Evolutionary conservation across 345 rosid genomes (phyloP), one percentile per base, ranked within the genome.

Genomic region (Eutrema heterophyllum): DNA sequence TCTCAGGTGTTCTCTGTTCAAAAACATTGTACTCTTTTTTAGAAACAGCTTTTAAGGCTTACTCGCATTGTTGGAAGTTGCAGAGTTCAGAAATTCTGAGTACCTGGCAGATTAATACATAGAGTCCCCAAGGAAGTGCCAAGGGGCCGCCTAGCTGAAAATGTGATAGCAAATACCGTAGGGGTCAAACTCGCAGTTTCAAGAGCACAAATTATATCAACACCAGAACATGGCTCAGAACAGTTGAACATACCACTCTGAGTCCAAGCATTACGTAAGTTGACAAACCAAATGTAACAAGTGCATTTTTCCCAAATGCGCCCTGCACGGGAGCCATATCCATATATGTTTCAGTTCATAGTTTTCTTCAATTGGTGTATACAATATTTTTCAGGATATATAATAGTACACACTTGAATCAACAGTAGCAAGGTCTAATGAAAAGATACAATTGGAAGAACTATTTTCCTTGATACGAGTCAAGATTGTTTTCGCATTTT

Each of bases 101-200:
- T 82, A 94, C 98, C 98, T 94, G 97, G 76, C 95, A 94, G 73
- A 91, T 91, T 80, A 91, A 77, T 64, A 94, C 93, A 48, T 94
- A 94, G 2, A 91, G 84, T 44, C 96, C 98, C 98, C 95, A 94
- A 29, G 96, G 97, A 80, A 94, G 94, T 6, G 98, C 91, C 59
- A 91, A 69, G 41, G 96, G 96, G 29, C 98, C 98, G 1, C 98
- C 96, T 30, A 94, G 83, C 97, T 94, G 86, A 55, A 57, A 29
- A 40, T 15, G 40, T 2, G 26, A 38, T 16, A 40, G 43, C 7
- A 13, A 46, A 26, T 46, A 48, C 36, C 48, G 8, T 7, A 43
- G 7, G 21, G 26, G 11, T 39, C 40, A 49, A 72, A 18, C 2
- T 29, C 29, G 26, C n/a, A 24, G 11, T 2, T 51, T 18, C 4